Base-by-base conservation (phyloP, 495 filamentous ascomycete genomes). In the Penicillium tannophilum region DNA sequence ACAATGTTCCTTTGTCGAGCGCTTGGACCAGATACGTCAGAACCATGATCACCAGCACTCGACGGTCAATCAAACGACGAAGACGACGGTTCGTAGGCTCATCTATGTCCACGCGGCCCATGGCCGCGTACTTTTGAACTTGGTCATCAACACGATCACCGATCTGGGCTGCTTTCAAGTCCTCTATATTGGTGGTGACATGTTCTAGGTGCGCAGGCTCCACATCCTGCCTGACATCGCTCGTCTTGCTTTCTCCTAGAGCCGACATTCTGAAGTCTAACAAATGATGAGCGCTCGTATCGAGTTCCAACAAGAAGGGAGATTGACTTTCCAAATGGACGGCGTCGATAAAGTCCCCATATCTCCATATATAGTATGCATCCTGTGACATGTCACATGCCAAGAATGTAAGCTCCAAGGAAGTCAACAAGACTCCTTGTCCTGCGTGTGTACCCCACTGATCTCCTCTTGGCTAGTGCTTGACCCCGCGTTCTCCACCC, bases 1-100 rank as follows among this genome's bases (percentile, higher is more conserved):
- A 79, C 61, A 87, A 53, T 0, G 82, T 84, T n/a, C 80, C 81
- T 68, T 86, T 86, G 63, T 85, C 82, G 44, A 86, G 76, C n/a
- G 83, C 79, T 53, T 87, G 84, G 4, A 87, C 65, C 53, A 87
- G 86, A 67, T 87, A 87, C 11, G 56, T 58, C 2, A 47, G 19
- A 20, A 54, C 47, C 59, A 65, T 61, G 10, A 69, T 63, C 1
- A 73, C 72, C 70, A 82, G 72, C 19, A 82, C 33, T 36, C 76
- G 71, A 35, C 60, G 60, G 56, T 82, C 77, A 43, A 82, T 82
- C 67, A 78, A 36, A 45, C 42, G 41, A n/a, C 46, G 31, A 9
- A 65, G 57, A 16, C 78, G 72, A 23, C 63, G 72, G 59, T 79
- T 80, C 23, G 82, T 78, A 52, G 72, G 77, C 26, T 75, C 65